A percentile compares a stretch with the other conserved stretches of the same genome.
Evolutionary conservation across 2,329 filamentous ascomycete genomes (phyloP).

Genomic region (Arthroderma sp.): DNA sequence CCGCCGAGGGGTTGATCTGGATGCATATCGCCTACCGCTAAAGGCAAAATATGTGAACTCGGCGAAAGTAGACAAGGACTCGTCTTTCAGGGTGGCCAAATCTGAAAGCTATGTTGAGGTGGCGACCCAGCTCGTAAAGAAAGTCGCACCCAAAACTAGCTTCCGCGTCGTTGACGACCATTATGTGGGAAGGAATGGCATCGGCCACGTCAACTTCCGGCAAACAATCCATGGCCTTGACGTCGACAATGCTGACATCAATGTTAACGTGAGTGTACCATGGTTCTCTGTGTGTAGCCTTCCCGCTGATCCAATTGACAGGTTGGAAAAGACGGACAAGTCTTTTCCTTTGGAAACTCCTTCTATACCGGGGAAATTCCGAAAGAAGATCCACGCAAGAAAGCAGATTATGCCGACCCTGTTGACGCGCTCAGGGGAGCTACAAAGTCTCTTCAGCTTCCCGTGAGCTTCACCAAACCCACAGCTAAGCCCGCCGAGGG

Average conservation of each 20-base stretch:
- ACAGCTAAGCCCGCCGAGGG: constrained; percentile 5
- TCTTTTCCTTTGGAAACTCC: constrained; percentile 9
- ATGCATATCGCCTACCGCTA: constrained; percentile 5
- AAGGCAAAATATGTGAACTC: constrained; percentile 5
- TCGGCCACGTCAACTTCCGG: constrained; percentile 9
- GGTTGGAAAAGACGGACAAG: constrained; percentile 8
- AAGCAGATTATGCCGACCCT: constrained; percentile 7
- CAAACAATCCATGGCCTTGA: constrained; percentile 8
- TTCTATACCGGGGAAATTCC: constrained; percentile 8
- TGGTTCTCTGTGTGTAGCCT: background rate
- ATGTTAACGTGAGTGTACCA: constrained; percentile 9
- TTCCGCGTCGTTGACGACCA: constrained; percentile 9
- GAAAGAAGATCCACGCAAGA: constrained; percentile 6
- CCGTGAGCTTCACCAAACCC: constrained; percentile 6
- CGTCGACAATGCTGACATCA: constrained; percentile 9
- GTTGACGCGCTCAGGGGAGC: constrained; percentile 7
- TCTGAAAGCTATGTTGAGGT: constrained; percentile 6
- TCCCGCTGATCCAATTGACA: background rate
- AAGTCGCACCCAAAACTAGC: constrained; percentile 2
- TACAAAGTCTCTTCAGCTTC: constrained; percentile 5
- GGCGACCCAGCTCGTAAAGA: constrained; percentile 7
- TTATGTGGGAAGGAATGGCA: constrained; percentile 8
- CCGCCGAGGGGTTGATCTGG: constrained; percentile 7
- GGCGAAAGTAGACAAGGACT: constrained; percentile 1
- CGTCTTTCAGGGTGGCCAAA: background rate